These are phyloP conservation scores for Saccharomycopsis crataegensis DNA, from an alignment of 1,139 yeast species.

Conservation along the genomic window DNA sequence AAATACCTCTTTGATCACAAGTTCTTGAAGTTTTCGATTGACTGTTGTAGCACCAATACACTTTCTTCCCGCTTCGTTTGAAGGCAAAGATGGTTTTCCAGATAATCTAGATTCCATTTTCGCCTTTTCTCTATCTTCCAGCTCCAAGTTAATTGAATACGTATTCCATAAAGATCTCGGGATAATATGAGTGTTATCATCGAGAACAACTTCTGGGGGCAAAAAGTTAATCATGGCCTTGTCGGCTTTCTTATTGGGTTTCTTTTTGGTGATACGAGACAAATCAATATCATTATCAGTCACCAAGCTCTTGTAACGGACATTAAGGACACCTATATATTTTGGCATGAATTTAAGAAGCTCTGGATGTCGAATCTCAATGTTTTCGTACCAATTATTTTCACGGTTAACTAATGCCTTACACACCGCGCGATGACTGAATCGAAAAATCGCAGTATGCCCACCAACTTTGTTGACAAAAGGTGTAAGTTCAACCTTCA, in stretches of 20 bases:
- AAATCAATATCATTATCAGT: neutral
- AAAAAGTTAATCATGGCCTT: conserved; percentile 21
- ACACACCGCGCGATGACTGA: conserved; percentile 90
- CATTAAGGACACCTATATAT: conserved; percentile 90
- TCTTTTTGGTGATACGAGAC: neutral
- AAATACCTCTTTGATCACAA: conserved; percentile 63
- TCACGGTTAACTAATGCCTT: conserved; percentile 88
- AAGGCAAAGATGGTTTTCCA: neutral
- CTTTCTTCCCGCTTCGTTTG: neutral
- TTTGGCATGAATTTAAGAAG: conserved; percentile 81
- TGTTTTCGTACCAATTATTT: conserved; percentile 83
- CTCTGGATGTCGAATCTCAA: conserved; percentile 71
- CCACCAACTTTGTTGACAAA: conserved; percentile 95
- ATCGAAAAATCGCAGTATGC: conserved; percentile 91
- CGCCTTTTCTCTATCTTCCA: conserved; percentile 31
- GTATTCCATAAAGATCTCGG: conserved; percentile 70
- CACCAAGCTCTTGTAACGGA: conserved; percentile 49
- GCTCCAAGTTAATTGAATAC: conserved; percentile 39
- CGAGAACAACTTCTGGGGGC: conserved; percentile 75
- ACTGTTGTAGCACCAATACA: conserved; percentile 51
- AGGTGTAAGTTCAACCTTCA: conserved; percentile 80
- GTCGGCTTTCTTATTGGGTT: neutral
- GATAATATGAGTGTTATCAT: conserved; percentile 83
- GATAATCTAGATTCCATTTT: neutral
- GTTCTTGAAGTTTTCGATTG: conserved; percentile 56